phyloP scores from a whole-genome alignment of 2,329 filamentous ascomycete genomes.

The Akanthomyces dipterigenus region DNA sequence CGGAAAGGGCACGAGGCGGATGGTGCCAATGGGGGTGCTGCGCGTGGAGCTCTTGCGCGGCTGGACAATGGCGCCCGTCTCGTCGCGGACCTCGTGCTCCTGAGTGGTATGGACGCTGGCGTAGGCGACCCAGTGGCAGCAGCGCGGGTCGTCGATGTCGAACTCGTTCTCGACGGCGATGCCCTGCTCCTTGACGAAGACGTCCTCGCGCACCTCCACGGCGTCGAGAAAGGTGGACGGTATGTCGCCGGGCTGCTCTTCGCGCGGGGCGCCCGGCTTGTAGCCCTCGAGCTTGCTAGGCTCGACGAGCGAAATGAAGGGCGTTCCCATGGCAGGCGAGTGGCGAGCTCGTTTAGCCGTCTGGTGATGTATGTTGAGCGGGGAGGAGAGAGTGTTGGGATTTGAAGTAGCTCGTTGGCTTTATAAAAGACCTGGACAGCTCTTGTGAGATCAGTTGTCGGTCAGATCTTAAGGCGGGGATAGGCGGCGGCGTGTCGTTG shows the following conservation, averaged over 20 bases:
- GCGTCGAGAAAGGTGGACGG: slow-evolving; percentile 55
- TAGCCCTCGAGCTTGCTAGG: slow-evolving; percentile 45
- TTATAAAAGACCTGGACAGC: not conserved
- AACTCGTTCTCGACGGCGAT: slow-evolving; percentile 62
- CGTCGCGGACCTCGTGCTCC: slow-evolving; percentile 37
- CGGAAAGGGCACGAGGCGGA: slow-evolving; percentile 76
- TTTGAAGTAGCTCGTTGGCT: not conserved
- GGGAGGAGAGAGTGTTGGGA: not conserved
- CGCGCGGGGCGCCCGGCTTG: slow-evolving; percentile 30
- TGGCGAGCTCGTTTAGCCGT: not conserved
- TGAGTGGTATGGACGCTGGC: slow-evolving; percentile 49
- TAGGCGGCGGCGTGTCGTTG: not conserved
- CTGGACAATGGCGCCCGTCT: slow-evolving; percentile 32
- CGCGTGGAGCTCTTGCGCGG: slow-evolving; percentile 38
- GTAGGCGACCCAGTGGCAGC: slow-evolving; percentile 87
- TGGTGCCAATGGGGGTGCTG: slow-evolving; percentile 57
- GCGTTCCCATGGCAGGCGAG: slow-evolving; percentile 36
- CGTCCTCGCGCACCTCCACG: slow-evolving; percentile 53
- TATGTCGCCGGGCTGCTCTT: slow-evolving; percentile 38
- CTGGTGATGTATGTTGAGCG: not conserved
- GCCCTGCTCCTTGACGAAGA: slow-evolving; percentile 55
- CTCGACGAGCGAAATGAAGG: slow-evolving; percentile 41
- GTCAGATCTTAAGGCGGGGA: not conserved
- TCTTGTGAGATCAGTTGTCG: not conserved
- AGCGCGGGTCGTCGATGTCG: slow-evolving; percentile 71